Conservation (phyloP, 2,329 filamentous ascomycete species). For the Aspergillus nomiae region DNA sequence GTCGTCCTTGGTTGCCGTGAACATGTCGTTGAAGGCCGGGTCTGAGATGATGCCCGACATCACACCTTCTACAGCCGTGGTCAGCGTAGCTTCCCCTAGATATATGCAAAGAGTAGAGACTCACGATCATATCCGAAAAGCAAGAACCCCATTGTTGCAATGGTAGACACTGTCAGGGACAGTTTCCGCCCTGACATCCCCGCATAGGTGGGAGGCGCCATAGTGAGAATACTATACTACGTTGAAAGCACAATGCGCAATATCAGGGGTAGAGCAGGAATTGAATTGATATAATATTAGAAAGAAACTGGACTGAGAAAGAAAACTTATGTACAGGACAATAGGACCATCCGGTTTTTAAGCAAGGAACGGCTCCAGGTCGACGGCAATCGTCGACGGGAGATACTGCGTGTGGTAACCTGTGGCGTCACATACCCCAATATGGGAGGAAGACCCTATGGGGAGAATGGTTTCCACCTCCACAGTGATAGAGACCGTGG, state of each 20-base stretch:
- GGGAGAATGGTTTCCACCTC: neutral
- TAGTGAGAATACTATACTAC: constrained; percentile 26
- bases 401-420: neutral
- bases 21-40: constrained; percentile 16
- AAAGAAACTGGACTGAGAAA: neutral
- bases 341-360: neutral
- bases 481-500: neutral
- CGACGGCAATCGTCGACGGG: neutral
- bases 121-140: constrained; percentile 60
- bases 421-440: neutral
- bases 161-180: constrained; percentile 59
- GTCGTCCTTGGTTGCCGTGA: constrained; percentile 11
- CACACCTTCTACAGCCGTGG: constrained; percentile 8
- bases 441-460: neutral
- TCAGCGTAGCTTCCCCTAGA: neutral
- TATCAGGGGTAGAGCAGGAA: neutral
- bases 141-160: constrained; percentile 65
- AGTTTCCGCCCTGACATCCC: constrained; percentile 62
- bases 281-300: neutral
- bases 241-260: neutral
- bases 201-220: constrained; percentile 56
- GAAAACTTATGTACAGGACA: neutral
- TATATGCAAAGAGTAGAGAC: constrained; percentile 12
- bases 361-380: neutral
- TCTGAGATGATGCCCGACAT: constrained; percentile 16